A percentile compares a stretch with the other conserved stretches of the same genome.
These are phyloP conservation scores for Bryoerythrophyllum caledonicum DNA, from an alignment of 225 moss, liverwort and hornwort genomes.

Conservation along the genomic window DNA sequence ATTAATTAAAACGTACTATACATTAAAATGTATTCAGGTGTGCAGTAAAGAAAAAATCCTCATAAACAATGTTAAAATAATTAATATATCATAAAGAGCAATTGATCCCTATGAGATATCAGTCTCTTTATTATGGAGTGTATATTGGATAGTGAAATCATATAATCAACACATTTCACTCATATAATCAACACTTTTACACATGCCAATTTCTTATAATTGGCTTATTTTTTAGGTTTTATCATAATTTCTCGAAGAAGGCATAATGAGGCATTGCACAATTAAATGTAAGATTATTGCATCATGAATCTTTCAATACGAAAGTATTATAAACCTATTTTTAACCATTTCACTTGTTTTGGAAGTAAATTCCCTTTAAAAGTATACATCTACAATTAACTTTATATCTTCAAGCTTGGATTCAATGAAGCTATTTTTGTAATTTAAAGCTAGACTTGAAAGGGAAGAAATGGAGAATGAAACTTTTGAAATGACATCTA, in stretches of 20 bases:
- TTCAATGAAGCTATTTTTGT: background rate
- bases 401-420: background rate
- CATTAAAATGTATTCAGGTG: background rate
- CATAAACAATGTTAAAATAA: no score
- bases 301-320: background rate
- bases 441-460: background rate
- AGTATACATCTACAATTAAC: background rate
- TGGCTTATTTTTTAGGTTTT: background rate
- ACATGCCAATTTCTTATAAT: no score
- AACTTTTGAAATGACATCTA: constrained; percentile 41
- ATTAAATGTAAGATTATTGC: no score
- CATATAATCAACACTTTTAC: no score
- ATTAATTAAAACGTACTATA: background rate
- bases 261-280: background rate
- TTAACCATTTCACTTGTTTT: background rate
- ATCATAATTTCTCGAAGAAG: background rate
- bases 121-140: no score
- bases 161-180: no score
- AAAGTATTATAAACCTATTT: background rate
- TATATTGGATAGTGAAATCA: no score
- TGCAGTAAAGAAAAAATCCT: no score
- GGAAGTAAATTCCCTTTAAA: background rate
- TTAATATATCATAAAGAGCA: no score
- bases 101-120: no score
- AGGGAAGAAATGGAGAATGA: constrained; percentile 29